Percentiles rank a stretch among this genome's conserved stretches.
phyloP scores from a whole-genome alignment of 202 grass and related monocot genomes.

The Carex sylvatica region DNA sequence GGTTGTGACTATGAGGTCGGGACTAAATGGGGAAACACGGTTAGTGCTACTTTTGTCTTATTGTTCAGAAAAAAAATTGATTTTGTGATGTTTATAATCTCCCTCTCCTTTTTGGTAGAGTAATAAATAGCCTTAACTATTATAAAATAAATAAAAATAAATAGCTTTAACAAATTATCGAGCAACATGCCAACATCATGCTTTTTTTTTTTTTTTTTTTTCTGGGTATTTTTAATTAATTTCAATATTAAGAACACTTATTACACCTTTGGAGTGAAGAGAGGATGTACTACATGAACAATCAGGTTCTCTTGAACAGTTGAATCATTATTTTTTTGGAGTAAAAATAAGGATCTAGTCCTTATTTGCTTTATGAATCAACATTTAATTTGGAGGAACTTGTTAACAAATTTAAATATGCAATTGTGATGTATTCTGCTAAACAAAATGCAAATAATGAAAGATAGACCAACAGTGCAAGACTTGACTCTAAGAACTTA shows the following conservation, averaged over 20 bases:
- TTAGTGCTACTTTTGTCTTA: slow-evolving; percentile 25
- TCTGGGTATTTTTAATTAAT: too few species aligned
- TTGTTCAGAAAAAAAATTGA: background rate
- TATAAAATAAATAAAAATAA: background rate
- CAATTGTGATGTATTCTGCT: background rate
- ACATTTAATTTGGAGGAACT: background rate
- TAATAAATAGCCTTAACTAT: background rate
- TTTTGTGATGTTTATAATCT: background rate
- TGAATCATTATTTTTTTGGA: too few species aligned
- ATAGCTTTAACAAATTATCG: too few species aligned
- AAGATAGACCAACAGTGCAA: background rate
- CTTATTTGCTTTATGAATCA: background rate
- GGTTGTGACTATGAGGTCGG: slow-evolving; percentile 40
- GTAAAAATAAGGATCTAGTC: too few species aligned
- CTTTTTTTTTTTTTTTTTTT: background rate
- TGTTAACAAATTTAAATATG: background rate
- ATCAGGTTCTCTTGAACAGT: background rate
- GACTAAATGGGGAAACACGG: slow-evolving; percentile 46
- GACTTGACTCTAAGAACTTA: background rate
- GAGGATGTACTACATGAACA: background rate
- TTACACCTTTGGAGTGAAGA: too few species aligned
- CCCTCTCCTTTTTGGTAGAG: background rate
- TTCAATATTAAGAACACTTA: too few species aligned
- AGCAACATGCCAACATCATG: background rate
- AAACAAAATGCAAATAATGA: background rate